phyloP scores from a whole-genome alignment of 2,329 filamentous ascomycete species.

The Sporothrix mexicana region DNA sequence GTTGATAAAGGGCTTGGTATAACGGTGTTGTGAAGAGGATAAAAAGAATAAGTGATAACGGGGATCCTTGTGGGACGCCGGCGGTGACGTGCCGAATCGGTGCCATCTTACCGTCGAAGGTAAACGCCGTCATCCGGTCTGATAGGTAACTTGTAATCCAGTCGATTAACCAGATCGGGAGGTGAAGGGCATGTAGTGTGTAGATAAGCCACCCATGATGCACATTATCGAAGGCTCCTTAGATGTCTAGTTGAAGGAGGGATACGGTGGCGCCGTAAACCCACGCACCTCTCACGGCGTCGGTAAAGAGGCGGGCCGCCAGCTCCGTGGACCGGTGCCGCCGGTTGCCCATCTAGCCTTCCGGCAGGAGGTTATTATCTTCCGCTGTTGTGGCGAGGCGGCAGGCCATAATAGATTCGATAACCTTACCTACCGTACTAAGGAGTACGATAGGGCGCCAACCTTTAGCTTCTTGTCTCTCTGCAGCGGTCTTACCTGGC shows the following conservation, averaged over 20 bases:
- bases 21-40: background rate
- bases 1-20: background rate
- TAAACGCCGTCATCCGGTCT: background rate
- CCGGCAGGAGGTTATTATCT: background rate
- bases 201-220: background rate
- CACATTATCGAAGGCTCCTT: slow-evolving; percentile 1
- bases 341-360: slow-evolving; percentile 2
- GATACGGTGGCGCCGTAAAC: background rate
- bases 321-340: background rate
- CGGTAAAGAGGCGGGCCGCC: background rate
- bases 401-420: background rate
- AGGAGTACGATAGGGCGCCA: too few relatives aligned
- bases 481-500: background rate
- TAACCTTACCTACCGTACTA: background rate
- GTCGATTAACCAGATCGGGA: background rate
- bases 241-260: background rate
- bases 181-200: background rate
- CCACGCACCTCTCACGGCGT: background rate
- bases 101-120: background rate
- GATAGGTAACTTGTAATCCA: background rate
- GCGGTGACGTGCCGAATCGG: background rate
- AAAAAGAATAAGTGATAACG: background rate
- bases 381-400: background rate
- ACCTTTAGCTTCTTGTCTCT: background rate
- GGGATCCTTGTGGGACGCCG: background rate